Evolutionary conservation across 106 monocot genomes (phyloP), one percentile per base, ranked within the genome.

Genomic region (Apostasia shenzhenica): DNA sequence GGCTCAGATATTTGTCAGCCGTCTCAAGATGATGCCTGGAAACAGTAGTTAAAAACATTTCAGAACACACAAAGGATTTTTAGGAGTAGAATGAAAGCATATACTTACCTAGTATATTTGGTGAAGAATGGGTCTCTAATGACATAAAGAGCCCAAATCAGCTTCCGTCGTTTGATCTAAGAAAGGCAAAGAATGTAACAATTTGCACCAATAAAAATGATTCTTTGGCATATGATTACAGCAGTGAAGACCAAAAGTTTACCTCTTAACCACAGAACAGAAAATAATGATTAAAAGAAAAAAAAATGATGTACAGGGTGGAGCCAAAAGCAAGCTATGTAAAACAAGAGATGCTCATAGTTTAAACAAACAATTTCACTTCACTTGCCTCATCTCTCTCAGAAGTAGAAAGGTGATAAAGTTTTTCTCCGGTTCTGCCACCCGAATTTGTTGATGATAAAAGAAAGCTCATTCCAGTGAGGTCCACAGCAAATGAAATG

Each of bases 51-150:
- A 55, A 41, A 42, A 1, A 55, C 49, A 8, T 45, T 61, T 61
- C 45, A 68, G 13, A 2, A 65, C 38, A 66, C 60, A 59, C 41
- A 66, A 64, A 71, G 12, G 26, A 26, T 7, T 8, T 45, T 2
- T 41, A 74, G n/a, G n/a, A 48, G 11, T 8, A 54, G 10, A 52
- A 37, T 42, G 14, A n/a, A 54, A 45, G 38, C 26, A 2, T 37
- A 72, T 26, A 54, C 41, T 75, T 79, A 95, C 92, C 81, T 88
- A 46, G 84, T 89, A 70, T 95, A 84, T 45, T 65, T 76, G 68
- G 80, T 73, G 69, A 95, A 95, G 72, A 91, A 92, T 71, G 95
- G 95, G 77, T 95, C 95, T 77, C 95, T 79, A 78, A 95, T 82
- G 69, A 95, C 50, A 56, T 95, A 92, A 26, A 95, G 84, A 56